Conservation (phyloP, 1,284 basidiomycete genomes). For the Cryptococcus neoformans region DNA sequence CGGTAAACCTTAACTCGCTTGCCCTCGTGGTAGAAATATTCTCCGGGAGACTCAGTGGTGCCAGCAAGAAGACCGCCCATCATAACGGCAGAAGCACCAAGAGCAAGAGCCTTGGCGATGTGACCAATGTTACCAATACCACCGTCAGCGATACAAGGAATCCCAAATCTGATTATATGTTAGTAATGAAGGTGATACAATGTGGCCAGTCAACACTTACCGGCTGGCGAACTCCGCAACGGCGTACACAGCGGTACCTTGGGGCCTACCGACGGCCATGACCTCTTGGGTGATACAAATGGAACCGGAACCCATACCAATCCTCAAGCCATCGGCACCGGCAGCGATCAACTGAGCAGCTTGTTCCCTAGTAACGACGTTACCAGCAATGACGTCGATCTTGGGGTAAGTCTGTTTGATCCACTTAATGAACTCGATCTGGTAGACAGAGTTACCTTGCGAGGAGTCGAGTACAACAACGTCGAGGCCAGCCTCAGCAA, state of each 20-base stretch:
- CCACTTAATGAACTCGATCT: constrained; percentile 93
- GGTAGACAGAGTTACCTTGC: constrained; percentile 93
- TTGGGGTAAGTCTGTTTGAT: constrained; percentile 82
- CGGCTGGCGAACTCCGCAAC: constrained; percentile 85
- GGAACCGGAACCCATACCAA: constrained; percentile 97
- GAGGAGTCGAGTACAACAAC: constrained; percentile 95
- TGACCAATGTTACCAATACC: constrained; percentile 96
- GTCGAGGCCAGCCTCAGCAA: constrained; percentile 93
- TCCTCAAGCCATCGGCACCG: constrained; percentile 88
- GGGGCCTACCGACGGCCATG: constrained; percentile 98
- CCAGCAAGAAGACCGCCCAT: constrained; percentile 97
- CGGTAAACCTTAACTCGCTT: constrained; percentile 98
- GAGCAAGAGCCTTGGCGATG: constrained; percentile 91
- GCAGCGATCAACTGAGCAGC: constrained; percentile 91
- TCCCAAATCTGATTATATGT: constrained; percentile 62
- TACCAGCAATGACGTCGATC: constrained; percentile 92
- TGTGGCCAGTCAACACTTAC: constrained; percentile 8
- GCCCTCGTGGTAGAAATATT: constrained; percentile 99
- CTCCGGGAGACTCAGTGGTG: constrained; percentile 95
- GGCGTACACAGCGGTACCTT: constrained; percentile 93
- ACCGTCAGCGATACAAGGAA: constrained; percentile 98
- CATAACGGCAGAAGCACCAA: constrained; percentile 96
- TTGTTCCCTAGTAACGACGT: constrained; percentile 97
- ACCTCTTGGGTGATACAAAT: constrained; percentile 99
- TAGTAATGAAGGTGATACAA: neutral